Conservation (phyloP, 768 basidiomycete species). For the Russula vinacea region DNA sequence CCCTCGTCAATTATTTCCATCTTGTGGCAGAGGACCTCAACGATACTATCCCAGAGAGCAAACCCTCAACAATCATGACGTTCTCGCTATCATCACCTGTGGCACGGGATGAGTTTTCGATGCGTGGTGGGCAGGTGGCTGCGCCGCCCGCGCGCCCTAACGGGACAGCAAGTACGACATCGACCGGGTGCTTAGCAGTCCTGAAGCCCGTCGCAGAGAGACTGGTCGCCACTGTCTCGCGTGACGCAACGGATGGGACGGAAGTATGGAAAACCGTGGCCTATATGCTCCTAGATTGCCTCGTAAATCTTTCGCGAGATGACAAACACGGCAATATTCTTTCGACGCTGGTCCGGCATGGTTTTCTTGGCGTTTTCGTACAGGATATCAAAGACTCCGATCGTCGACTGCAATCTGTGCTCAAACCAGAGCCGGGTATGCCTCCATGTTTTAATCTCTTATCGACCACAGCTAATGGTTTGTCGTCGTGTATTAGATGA, state of each 20-base stretch:
- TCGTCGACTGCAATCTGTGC: conserved; percentile 62
- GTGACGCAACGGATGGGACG: conserved; percentile 93
- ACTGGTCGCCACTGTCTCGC: conserved; percentile 65
- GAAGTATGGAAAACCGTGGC: conserved; percentile 98
- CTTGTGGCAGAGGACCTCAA: conserved; percentile 45
- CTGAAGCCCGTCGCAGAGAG: conserved; percentile 70
- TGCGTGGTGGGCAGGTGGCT: conserved; percentile 16
- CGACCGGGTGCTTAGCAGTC: conserved; percentile 57
- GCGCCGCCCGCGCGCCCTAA: conserved; percentile 36
- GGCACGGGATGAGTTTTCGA: conserved; percentile 27
- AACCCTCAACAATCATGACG: neutral
- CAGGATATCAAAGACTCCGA: conserved; percentile 83
- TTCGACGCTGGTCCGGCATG: conserved; percentile 60
- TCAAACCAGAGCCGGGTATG: conserved; percentile 87
- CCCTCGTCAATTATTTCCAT: conserved; percentile 85
- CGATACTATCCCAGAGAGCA: neutral
- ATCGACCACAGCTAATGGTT: neutral
- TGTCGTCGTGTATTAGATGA: conserved; percentile 58
- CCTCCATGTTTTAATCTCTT: neutral
- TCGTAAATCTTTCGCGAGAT: conserved; percentile 64
- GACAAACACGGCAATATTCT: conserved; percentile 68
- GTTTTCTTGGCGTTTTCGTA: conserved; percentile 79
- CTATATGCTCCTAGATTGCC: conserved; percentile 82
- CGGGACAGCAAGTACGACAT: conserved; percentile 21
- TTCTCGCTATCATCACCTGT: conserved; percentile 10